Evolutionary conservation across 495 filamentous ascomycete species (phyloP), one percentile per base, ranked within the genome.

Genomic region (Aspergillus steynii): DNA sequence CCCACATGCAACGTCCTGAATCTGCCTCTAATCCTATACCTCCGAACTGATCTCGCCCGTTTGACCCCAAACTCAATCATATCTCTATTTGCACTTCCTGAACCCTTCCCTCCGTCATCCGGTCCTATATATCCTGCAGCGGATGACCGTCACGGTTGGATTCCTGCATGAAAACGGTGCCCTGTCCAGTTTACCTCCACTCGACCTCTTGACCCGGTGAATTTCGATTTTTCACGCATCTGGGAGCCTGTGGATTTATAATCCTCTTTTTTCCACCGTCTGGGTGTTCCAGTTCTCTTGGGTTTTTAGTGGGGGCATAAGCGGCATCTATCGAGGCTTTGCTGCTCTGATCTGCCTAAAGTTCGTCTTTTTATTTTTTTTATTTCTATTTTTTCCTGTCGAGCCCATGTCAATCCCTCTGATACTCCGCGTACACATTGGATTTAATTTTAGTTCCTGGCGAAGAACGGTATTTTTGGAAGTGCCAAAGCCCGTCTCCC

Each of bases 1-100:
- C 61, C 65, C 62, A 65, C 62, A 62, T 68, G 62, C 62, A 65
- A 51, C 59, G 56, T 59, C 60, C 65, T 68, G 25, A 48, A 64
- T 65, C 60, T 59, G 65, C 37, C 37, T 42, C 37, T 1, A 42
- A 54, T 47, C 29, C 58, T 61, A 63, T 65, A 65, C 62, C 53
- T 61, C 59, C 58, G 59, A 42, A 42, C 37, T 42, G 37, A 12
- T 32, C 31, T 32, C 31, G 31, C 3, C 31, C 31, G 58, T 46
- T 56, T 29, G 54, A 51, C 57, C 50, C 56, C 61, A 53, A 57
- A 68, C 53, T 62, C 55, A 25, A 28, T 45, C 52, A 27, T 52
- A 54, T 34, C 58, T 59, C 55, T 55, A 15, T 51, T 65, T 28
- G 49, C 50, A 54, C 58, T 70, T 70, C 68, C 65, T 65, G 65